phyloP scores from a whole-genome alignment of 2,329 filamentous ascomycete species.

The Trichoderma endophyticum region DNA sequence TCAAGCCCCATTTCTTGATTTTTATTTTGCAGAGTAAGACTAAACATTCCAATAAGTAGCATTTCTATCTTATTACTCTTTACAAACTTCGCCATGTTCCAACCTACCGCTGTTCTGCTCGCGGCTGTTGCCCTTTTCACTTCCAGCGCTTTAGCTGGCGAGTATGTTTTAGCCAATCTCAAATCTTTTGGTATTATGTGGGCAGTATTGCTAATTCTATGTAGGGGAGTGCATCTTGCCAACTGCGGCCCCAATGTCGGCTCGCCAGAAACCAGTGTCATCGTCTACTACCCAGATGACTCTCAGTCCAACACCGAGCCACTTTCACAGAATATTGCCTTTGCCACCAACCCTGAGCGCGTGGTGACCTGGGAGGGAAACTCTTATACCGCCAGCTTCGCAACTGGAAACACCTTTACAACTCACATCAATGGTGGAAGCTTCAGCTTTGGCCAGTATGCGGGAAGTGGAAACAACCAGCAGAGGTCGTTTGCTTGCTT shows the following conservation, averaged over 20 bases:
- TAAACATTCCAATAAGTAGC: neutral
- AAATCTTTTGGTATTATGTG: neutral
- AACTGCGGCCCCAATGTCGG: neutral
- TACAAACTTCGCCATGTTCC: neutral
- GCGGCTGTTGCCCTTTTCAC: neutral
- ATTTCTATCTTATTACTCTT: neutral
- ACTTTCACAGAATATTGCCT: neutral
- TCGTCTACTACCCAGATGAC: slow-evolving; percentile 12
- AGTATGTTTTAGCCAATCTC: neutral
- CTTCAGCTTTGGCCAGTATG: slow-evolving; percentile 1
- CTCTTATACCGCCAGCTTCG: neutral
- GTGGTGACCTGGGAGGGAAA: neutral
- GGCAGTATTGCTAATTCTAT: neutral
- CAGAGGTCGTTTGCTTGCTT: slow-evolving; percentile 10
- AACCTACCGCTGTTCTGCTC: slow-evolving; percentile 1
- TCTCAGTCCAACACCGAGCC: neutral
- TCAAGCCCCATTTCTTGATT: neutral
- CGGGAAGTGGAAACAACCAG: slow-evolving; percentile 4
- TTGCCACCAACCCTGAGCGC: neutral
- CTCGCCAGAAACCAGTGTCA: neutral
- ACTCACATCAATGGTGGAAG: neutral
- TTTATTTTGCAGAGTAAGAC: neutral
- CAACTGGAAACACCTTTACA: neutral
- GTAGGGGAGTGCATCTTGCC: slow-evolving; percentile 8
- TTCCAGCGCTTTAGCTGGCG: neutral